Base-by-base conservation (phyloP, 2,329 filamentous ascomycete genomes). In the Aspergillaceae sp. region DNA sequence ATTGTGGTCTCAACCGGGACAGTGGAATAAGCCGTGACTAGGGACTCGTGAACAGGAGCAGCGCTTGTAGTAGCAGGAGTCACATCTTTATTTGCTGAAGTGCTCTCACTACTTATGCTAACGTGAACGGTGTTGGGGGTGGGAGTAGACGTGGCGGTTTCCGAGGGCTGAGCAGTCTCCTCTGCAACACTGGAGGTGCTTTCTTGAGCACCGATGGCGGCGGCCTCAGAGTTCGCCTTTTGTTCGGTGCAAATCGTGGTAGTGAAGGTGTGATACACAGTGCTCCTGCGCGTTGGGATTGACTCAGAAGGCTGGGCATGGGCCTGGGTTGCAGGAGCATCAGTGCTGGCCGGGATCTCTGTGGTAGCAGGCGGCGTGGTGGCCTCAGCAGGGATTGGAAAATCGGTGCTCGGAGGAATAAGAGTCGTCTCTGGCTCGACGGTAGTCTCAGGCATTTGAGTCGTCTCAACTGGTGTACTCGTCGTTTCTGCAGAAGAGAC, bases 241-340 rank as follows among this genome's bases (percentile, higher is more conserved):
- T 4, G 30, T 19, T 33, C 36, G 9, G 44, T 33, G 36, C 43
- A 48, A 4, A 50, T 54, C 2, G 41, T 41, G 4, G 40, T 41
- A n/a, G 28, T 29, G 5, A 29, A 10, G 9, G 50, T 53, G 9
- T 49, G 35, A 32, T 45, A 53, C 9, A 47, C 34, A 4, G 49
- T 51, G 10, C 41, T 53, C 5, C 40, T 44, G 5, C 44, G 50
- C 7, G 40, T 32, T 26, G 43, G 7, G 28, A 30, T 33, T 10
- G 40, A 38, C 19, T 19, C 19, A 19, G 19, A 19, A 2, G 19
- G 19, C 19, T 19, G 19, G 27, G 33, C 40, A 9, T 35, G 33
- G 7, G 32, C 26, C 27, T 46, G 43, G 3, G 30, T 41, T 4
- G 46, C 36, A 0, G 48, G 42, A 4, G 7, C 11, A 38, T 8